These are phyloP conservation scores for Fagus crenata DNA, from an alignment of 306 rosid species.

Conservation along the genomic window DNA sequence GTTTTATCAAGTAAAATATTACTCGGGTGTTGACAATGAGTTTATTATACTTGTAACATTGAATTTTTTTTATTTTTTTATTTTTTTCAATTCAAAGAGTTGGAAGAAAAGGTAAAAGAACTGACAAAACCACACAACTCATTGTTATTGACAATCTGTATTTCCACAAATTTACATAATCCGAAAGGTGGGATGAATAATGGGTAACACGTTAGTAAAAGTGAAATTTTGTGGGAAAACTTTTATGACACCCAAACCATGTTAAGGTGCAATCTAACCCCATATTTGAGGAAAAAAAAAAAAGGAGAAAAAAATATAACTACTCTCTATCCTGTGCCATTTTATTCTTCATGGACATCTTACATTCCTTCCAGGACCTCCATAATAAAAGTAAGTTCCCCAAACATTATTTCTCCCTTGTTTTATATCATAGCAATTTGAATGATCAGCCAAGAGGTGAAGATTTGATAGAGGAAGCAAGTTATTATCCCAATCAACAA, in stretches of 20 bases:
- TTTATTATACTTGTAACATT: background rate
- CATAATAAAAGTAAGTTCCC: conserved; percentile 97
- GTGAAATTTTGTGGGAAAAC: conserved; percentile 30
- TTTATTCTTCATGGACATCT: conserved; percentile 68
- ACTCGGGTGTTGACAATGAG: background rate
- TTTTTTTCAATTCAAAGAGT: background rate
- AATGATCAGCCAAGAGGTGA: conserved; percentile 77
- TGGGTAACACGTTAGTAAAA: conserved; percentile 32
- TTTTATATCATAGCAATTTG: conserved; percentile 85
- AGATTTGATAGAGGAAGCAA: conserved; percentile 77
- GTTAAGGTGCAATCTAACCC: conserved; percentile 26
- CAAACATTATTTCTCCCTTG: conserved; percentile 76
- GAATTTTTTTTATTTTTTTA: too few relatives aligned
- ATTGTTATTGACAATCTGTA: conserved; percentile 35
- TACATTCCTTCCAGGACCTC: conserved; percentile 97
- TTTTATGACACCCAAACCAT: conserved; percentile 41
- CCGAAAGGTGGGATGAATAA: conserved; percentile 34
- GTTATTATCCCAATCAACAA: conserved; percentile 95
- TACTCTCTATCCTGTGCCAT: conserved; percentile 21
- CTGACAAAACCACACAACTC: conserved; percentile 25
- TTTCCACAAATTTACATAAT: conserved; percentile 53
- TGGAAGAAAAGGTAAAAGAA: conserved; percentile 17
- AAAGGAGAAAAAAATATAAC: conserved; percentile 13
- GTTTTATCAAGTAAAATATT: too few relatives aligned
- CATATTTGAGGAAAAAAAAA: conserved; percentile 18